Percentiles rank a stretch among this genome's conserved stretches.
Conservation (phyloP, 2,329 filamentous ascomycete species). For the Aureobasidium sp. region DNA sequence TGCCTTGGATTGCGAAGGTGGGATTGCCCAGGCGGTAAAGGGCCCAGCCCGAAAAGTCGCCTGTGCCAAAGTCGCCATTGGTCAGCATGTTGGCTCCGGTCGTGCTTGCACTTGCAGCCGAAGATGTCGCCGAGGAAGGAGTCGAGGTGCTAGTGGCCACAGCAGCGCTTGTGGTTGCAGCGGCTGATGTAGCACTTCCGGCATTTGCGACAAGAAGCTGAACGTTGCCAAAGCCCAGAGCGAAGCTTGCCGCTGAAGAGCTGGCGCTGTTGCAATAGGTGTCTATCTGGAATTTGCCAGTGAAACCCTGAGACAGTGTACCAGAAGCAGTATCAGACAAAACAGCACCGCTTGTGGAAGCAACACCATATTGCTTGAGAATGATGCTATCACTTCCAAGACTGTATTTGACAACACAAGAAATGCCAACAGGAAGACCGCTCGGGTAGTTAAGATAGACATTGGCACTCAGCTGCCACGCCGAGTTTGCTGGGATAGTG, state of each 20-base stretch:
- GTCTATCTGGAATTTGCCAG: constrained; percentile 1
- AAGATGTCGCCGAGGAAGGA: not conserved
- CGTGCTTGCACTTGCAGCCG: not conserved
- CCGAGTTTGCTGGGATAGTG: constrained; percentile 1
- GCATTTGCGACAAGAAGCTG: not conserved
- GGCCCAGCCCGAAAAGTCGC: not conserved
- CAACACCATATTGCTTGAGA: constrained; percentile 8
- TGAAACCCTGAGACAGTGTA: not conserved
- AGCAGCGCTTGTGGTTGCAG: not conserved
- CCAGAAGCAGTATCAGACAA: constrained; percentile 3
- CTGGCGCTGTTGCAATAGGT: constrained; percentile 9
- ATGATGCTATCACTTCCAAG: constrained; percentile 2
- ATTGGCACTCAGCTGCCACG: not conserved
- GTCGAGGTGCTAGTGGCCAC: not conserved
- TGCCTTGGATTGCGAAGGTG: constrained; percentile 1
- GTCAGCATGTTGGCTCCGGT: not conserved
- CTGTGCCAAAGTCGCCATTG: constrained; percentile 3
- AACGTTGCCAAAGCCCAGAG: constrained; percentile 9
- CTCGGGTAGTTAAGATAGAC: constrained; percentile 6
- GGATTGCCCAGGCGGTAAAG: not conserved
- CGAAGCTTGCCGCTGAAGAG: not conserved
- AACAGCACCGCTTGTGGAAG: not conserved
- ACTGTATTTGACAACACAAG: constrained; percentile 10
- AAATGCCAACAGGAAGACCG: not conserved
- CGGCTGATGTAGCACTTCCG: not conserved